A percentile compares a stretch with the other conserved stretches of the same genome.
phyloP scores from a whole-genome alignment of 1,284 basidiomycete species.

The Trametes hirsuta region DNA sequence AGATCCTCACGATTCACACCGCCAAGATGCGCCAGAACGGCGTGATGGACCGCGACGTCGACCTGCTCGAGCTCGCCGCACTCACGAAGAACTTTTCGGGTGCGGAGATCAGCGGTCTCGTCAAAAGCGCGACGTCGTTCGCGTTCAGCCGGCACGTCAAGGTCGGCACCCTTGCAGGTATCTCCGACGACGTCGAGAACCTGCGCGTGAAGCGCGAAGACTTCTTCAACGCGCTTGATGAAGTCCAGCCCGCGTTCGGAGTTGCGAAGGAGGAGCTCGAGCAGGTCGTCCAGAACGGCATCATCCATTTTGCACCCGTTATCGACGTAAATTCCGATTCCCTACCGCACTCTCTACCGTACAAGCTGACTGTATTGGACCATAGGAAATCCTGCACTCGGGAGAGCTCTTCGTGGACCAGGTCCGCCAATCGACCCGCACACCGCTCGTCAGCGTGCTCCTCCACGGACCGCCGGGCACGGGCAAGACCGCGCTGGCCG shows the following conservation, averaged over 20 bases:
- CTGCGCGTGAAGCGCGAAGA: conserved; percentile 88
- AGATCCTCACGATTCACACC: conserved; percentile 97
- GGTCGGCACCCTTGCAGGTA: conserved; percentile 93
- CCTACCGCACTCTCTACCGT: conserved; percentile 7
- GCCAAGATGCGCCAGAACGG: conserved; percentile 91
- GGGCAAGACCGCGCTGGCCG: conserved; percentile 96
- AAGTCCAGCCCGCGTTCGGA: conserved; percentile 97
- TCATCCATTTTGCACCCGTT: conserved; percentile 84
- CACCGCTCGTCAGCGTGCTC: conserved; percentile 90
- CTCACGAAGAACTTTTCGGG: conserved; percentile 98
- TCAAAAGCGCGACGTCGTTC: conserved; percentile 98
- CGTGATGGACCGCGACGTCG: conserved; percentile 90
- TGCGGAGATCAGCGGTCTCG: conserved; percentile 94
- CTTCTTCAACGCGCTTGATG: conserved; percentile 91
- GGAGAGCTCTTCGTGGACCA: conserved; percentile 96
- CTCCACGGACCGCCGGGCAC: conserved; percentile 90
- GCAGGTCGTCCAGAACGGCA: conserved; percentile 95
- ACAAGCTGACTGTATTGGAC: neutral
- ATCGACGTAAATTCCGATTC: conserved; percentile 64
- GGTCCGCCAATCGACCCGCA: conserved; percentile 88
- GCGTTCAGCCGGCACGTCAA: conserved; percentile 98
- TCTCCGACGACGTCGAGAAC: conserved; percentile 94
- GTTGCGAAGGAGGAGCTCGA: conserved; percentile 96
- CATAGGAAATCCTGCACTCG: conserved; percentile 83
- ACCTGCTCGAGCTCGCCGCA: conserved; percentile 82